phyloP scores from a whole-genome alignment of 2,329 filamentous ascomycete species.

The Harringtonia lauricola region DNA sequence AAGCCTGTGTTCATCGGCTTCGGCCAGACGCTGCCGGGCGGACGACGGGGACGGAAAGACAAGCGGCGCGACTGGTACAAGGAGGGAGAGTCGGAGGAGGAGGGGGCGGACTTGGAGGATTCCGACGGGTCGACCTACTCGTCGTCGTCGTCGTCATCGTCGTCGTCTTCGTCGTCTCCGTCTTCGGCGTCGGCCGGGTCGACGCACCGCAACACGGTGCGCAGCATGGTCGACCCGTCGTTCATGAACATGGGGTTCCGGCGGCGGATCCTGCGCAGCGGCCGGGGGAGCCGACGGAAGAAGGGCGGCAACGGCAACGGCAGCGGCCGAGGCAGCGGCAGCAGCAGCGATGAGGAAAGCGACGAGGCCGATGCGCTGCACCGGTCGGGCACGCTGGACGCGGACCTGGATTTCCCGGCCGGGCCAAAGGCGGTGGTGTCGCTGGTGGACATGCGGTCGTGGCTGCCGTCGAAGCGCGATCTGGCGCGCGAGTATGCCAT shows the following conservation, averaged over 20 bases:
- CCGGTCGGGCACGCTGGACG: constrained; percentile 8
- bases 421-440: constrained; percentile 58
- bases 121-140: constrained; percentile 24
- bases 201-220: not conserved
- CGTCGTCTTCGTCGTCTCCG: not conserved
- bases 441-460: constrained; percentile 56
- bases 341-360: constrained; percentile 10
- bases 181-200: not conserved
- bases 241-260: constrained; percentile 28
- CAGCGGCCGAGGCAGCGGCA: not conserved
- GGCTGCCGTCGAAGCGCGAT: constrained; percentile 68
- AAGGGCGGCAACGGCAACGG: not conserved
- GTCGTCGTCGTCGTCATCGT: constrained; percentile 25
- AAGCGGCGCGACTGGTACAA: constrained; percentile 31
- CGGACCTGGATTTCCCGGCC: constrained; percentile 4
- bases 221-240: constrained; percentile 10
- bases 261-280: constrained; percentile 48
- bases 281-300: constrained; percentile 35
- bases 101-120: constrained; percentile 20
- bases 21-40: constrained; percentile 8
- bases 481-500: constrained; percentile 74
- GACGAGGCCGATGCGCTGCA: not conserved
- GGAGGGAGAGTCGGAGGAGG: constrained; percentile 16
- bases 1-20: constrained; percentile 13
- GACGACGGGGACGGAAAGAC: constrained; percentile 14